Percentiles rank a stretch among this genome's conserved stretches.
phyloP scores from a whole-genome alignment of 192 early-diverging fungal species.

The Coemansia sp. region DNA sequence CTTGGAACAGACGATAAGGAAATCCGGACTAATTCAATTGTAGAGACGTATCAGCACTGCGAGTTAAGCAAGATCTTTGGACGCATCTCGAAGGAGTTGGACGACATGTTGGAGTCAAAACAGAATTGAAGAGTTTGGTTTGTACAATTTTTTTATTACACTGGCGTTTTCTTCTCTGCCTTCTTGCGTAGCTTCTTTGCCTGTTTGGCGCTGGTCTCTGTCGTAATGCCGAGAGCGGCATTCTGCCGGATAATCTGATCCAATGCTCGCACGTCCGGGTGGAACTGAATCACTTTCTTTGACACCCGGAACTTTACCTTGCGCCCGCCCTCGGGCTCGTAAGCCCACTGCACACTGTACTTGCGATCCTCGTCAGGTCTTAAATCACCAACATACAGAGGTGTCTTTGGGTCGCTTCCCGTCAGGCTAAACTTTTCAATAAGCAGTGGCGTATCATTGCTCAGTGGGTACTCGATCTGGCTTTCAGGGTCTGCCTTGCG shows the following conservation, averaged over 20 bases:
- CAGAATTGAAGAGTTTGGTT: neutral
- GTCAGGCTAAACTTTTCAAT: conserved; percentile 28
- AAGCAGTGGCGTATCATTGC: conserved; percentile 28
- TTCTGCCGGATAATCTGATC: conserved; percentile 36
- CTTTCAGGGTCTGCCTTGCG: conserved; percentile 14
- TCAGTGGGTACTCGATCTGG: conserved; percentile 41
- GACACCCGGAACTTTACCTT: conserved; percentile 24
- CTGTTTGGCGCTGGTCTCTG: conserved; percentile 9
- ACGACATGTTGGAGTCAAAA: conserved; percentile 1
- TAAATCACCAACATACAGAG: conserved; percentile 34
- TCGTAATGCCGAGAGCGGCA: conserved; percentile 7
- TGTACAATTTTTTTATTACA: conserved; percentile 4
- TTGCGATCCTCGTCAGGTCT: conserved; percentile 23
- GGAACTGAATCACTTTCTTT: conserved; percentile 35
- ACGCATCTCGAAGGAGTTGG: conserved; percentile 13
- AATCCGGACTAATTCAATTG: conserved; percentile 31
- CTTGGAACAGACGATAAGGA: conserved; percentile 10
- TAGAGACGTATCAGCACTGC: conserved; percentile 51
- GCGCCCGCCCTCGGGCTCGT: conserved; percentile 3
- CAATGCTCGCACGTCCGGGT: conserved; percentile 37
- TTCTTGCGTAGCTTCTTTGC: conserved; percentile 15
- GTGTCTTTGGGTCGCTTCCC: conserved; percentile 20
- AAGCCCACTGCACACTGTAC: conserved; percentile 37
- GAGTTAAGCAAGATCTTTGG: conserved; percentile 48
- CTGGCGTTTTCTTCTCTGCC: neutral